Conservation (phyloP, 345 rosid species). For the Gossypium rotundifolium region DNA sequence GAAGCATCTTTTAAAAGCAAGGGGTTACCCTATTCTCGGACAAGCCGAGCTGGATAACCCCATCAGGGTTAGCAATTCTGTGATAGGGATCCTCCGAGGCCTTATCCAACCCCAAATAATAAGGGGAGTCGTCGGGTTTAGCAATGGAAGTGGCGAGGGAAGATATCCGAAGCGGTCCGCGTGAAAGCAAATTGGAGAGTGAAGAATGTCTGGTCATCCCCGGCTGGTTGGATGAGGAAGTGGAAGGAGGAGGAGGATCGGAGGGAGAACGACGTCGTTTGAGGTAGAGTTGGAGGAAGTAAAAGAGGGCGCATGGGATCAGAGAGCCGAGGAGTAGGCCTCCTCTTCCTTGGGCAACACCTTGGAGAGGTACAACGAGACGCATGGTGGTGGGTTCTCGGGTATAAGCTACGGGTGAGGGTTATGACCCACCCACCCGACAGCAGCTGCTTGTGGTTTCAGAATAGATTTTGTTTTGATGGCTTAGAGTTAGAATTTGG, state of each 20-base stretch:
- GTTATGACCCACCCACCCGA: slow-evolving; percentile 22
- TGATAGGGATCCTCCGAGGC: slow-evolving; percentile 54
- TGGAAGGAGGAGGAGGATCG: slow-evolving; percentile 40
- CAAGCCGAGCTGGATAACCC: slow-evolving; percentile 82
- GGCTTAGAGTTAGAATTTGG: not conserved
- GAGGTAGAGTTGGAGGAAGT: slow-evolving; percentile 62
- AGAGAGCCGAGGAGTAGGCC: slow-evolving; percentile 76
- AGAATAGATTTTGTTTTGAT: not conserved
- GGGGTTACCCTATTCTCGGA: slow-evolving; percentile 66
- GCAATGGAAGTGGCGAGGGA: slow-evolving; percentile 52
- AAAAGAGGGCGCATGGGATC: slow-evolving; percentile 84
- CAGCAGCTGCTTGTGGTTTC: not conserved
- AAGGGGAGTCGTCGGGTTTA: slow-evolving; percentile 56
- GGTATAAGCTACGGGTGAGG: slow-evolving; percentile 6
- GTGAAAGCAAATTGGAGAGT: slow-evolving; percentile 39
- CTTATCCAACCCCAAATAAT: slow-evolving; percentile 64
- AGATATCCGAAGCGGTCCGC: slow-evolving; percentile 56
- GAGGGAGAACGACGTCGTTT: slow-evolving; percentile 58
- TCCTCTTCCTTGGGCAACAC: slow-evolving; percentile 75
- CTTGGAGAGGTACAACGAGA: slow-evolving; percentile 75
- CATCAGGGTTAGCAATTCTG: slow-evolving; percentile 42
- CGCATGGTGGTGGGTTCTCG: slow-evolving; percentile 51
- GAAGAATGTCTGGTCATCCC: slow-evolving; percentile 53
- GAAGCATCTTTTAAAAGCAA: not conserved
- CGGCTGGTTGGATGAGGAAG: slow-evolving; percentile 37